These are phyloP conservation scores for Coemansia sp. DNA, from an alignment of 192 early-diverging fungal genomes.

Conservation along the genomic window DNA sequence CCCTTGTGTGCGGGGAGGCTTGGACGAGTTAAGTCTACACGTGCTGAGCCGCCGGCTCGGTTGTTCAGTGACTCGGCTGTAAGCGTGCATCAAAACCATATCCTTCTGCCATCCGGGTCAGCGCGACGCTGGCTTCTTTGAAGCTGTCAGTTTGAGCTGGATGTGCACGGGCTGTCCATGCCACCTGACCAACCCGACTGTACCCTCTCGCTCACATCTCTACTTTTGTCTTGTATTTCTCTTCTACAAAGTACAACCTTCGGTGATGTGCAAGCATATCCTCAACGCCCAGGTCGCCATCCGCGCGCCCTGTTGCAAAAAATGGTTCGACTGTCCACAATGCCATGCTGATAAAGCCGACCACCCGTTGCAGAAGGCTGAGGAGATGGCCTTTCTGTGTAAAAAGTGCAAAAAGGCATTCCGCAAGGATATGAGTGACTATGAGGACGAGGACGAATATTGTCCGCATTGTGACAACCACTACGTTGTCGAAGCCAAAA, in stretches of 20 bases:
- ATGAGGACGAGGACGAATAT: slow-evolving; percentile 93
- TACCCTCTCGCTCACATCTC: not conserved
- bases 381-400: slow-evolving; percentile 94
- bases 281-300: slow-evolving; percentile 96
- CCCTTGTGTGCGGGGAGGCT: not conserved
- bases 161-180: no score
- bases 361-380: slow-evolving; percentile 75
- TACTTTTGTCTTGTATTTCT: not conserved
- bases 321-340: slow-evolving; percentile 96
- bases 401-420: slow-evolving; percentile 99
- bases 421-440: slow-evolving; percentile 83
- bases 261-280: slow-evolving; percentile 90
- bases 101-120: no score
- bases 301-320: slow-evolving; percentile 88
- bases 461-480: slow-evolving; percentile 99
- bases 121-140: no score
- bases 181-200: not conserved
- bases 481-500: slow-evolving; percentile 90
- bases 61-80: no score
- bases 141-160: no score
- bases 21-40: no score
- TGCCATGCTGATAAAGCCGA: slow-evolving; percentile 82
- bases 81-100: no score
- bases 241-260: not conserved
- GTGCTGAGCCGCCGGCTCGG: no score